Evolutionary conservation across 1,139 yeast species (phyloP).

Genomic region (Blastobotrys indianensis): DNA sequence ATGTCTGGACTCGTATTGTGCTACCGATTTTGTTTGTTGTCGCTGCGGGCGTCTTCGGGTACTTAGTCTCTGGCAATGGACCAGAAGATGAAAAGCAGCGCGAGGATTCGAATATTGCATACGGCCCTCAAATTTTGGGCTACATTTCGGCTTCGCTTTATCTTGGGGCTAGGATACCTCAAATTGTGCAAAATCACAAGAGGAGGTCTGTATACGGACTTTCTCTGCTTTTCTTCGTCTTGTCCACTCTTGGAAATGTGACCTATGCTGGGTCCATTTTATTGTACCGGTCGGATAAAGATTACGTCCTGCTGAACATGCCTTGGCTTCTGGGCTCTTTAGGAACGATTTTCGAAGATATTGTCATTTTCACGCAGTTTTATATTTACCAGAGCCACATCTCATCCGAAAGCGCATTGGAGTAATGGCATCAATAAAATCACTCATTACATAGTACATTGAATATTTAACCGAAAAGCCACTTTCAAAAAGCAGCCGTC

Average conservation of each 20-base stretch:
- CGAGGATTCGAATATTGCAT: conserved; percentile 24
- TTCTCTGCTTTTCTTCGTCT: conserved; percentile 65
- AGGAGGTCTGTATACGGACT: conserved; percentile 71
- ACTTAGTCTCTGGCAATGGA: conserved; percentile 40
- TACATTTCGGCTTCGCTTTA: conserved; percentile 65
- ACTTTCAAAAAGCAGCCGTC: too few relatives aligned
- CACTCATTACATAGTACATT: too few relatives aligned
- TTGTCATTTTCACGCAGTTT: conserved; percentile 58
- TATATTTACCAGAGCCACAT: conserved; percentile 40
- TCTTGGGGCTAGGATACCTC: conserved; percentile 75
- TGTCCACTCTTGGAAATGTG: conserved; percentile 69
- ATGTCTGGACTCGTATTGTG: conserved; percentile 42
- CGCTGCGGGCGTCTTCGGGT: conserved; percentile 62
- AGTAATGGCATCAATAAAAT: too few relatives aligned
- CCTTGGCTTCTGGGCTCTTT: conserved; percentile 73
- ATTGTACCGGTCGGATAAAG: conserved; percentile 54
- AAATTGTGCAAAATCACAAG: conserved; percentile 62
- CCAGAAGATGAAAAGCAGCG: conserved; percentile 19
- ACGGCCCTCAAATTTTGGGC: conserved; percentile 67
- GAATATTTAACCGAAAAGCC: too few relatives aligned
- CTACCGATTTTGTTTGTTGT: conserved; percentile 62
- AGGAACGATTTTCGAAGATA: conserved; percentile 68
- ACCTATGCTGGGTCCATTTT: conserved; percentile 74
- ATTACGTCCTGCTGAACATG: conserved; percentile 55
- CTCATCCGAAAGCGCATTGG: neutral